Evolutionary conservation across 2,329 filamentous ascomycete species (phyloP).

Genomic region (Coniochaeta sp.): DNA sequence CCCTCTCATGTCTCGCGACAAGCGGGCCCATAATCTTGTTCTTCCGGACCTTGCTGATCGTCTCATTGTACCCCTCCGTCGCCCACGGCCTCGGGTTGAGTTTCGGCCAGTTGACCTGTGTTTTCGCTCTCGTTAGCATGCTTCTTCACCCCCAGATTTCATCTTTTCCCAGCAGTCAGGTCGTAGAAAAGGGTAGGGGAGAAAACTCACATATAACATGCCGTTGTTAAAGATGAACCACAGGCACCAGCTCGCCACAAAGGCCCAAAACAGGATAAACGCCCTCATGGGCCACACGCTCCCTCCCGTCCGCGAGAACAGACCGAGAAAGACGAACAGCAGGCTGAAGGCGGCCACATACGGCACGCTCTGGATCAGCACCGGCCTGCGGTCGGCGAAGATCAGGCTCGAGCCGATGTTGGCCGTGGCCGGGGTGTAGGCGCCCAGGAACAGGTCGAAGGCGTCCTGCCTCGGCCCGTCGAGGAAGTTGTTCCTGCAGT

Average conservation of each 20-base stretch:
- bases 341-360: conserved; percentile 81
- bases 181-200: conserved; percentile 6
- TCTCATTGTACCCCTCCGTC: conserved; percentile 81
- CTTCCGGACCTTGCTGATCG: conserved; percentile 73
- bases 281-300: conserved; percentile 74
- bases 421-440: conserved; percentile 68
- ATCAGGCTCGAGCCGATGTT: conserved; percentile 64
- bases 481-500: conserved; percentile 87
- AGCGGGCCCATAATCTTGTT: conserved; percentile 74
- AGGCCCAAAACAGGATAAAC: conserved; percentile 72
- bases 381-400: conserved; percentile 77
- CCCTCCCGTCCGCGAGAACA: conserved; percentile 67
- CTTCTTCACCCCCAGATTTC: too few species aligned
- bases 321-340: conserved; percentile 72
- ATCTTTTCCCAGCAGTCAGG: background rate
- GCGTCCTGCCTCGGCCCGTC: conserved; percentile 93
- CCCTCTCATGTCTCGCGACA: conserved; percentile 68
- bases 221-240: conserved; percentile 78
- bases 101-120: conserved; percentile 98
- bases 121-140: conserved; percentile 7
- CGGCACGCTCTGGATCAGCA: conserved; percentile 87
- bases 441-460: conserved; percentile 88
- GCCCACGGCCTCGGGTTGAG: conserved; percentile 84
- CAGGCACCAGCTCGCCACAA: conserved; percentile 61
- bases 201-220: conserved; percentile 78